Evolutionary conservation across 371 early-diverging fungal genomes (phyloP), one percentile per base, ranked within the genome.

Genomic region (Lichtheimia corymbifera): DNA sequence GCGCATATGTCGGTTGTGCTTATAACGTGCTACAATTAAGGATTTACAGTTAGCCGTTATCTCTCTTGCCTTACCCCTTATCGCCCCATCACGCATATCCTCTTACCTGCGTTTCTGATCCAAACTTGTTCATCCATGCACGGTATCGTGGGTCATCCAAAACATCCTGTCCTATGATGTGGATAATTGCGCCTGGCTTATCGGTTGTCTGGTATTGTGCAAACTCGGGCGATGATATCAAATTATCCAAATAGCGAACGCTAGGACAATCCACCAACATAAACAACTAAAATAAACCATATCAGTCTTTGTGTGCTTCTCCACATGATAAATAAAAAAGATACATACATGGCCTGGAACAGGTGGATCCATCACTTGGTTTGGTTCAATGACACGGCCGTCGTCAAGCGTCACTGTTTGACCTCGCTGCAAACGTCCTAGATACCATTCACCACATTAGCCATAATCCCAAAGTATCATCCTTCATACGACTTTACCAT

Each of bases 211-310:
- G 66, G 55, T 74, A 84, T 4, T 65, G 63, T 6, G 68, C 58
- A 57, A 92, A 89, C 47, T 70, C 70, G 13, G 72, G 55, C 13
- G 85, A 72, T 4, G 63, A 42, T 5, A 82, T 64, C 18, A 97
- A 59, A 13, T 80, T 70, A 25, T 72, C 66, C 20, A 97, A 76
- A 67, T 94, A 94, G 0, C 66, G 72, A 4, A 65, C 47, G 27
- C 79, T 70, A 1, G 96, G 97, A 57, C 94, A 92, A 55, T 96
- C 98, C n/a, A 94, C 64, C 18, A 98, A 80, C 45, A 94, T 74
- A 68, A 96, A 91, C 6, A 86, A 65, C 83, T 84, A 43, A 22
- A 25, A 51, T 9, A 51, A 20, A 17, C 11, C 9, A 2, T 9
- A 35, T 35, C 35, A 35, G 35, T 35, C 11, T 35, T 2, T 35